These are phyloP conservation scores for Apiotrichum montevideense DNA, from an alignment of 1,284 basidiomycete genomes.

Conservation along the genomic window DNA sequence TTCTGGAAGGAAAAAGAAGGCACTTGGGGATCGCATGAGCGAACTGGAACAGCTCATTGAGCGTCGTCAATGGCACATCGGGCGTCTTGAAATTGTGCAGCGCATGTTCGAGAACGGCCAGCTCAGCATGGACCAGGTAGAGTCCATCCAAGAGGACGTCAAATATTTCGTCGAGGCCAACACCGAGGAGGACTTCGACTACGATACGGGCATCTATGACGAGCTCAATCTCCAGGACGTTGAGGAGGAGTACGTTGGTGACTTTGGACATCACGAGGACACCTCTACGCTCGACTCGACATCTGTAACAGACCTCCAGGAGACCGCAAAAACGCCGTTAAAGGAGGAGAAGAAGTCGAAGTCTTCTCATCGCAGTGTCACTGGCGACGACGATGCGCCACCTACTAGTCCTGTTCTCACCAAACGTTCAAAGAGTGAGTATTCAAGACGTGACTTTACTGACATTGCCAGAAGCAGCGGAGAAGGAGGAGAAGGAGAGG, in stretches of 20 bases:
- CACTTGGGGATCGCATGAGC: conserved; percentile 61
- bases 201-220: conserved; percentile 96
- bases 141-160: conserved; percentile 86
- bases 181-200: conserved; percentile 93
- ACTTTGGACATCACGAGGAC: conserved; percentile 62
- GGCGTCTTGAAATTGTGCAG: conserved; percentile 85
- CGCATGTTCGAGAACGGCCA: conserved; percentile 92
- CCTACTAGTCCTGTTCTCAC: conserved; percentile 33
- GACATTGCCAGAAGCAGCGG: conserved; percentile 9
- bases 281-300: conserved; percentile 50
- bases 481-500: conserved; percentile 13
- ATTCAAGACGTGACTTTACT: too few relatives aligned
- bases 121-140: conserved; percentile 72
- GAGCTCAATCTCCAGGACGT: conserved; percentile 90
- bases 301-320: conserved; percentile 45
- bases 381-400: conserved; percentile 13
- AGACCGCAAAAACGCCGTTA: conserved; percentile 32
- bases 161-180: conserved; percentile 96
- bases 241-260: conserved; percentile 75
- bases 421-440: conserved; percentile 24
- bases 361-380: neutral
- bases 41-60: conserved; percentile 88
- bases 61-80: conserved; percentile 91
- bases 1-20: conserved; percentile 71
- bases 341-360: conserved; percentile 35